Percentiles rank a stretch among this genome's conserved stretches.
phyloP scores from a whole-genome alignment of 768 basidiomycete species.

The Dendrothele bispora region DNA sequence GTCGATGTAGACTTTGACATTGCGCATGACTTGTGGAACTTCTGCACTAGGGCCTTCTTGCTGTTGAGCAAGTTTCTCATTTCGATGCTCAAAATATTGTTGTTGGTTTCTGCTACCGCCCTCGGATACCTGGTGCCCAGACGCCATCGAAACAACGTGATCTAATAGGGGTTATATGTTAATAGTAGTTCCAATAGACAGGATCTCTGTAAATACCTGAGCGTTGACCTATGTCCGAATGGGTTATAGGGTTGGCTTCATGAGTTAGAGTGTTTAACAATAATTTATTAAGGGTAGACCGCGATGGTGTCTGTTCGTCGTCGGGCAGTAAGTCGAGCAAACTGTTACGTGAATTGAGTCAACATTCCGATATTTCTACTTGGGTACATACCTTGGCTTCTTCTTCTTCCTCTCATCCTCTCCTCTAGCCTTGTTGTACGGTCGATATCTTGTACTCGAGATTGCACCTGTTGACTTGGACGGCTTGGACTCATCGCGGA shows the following conservation, averaged over 20 bases:
- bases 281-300: conserved; percentile 52
- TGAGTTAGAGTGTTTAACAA: conserved; percentile 62
- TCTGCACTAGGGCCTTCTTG: conserved; percentile 17
- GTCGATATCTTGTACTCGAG: conserved; percentile 2
- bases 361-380: background rate
- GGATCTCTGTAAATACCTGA: conserved; percentile 43
- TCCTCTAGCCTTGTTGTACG: conserved; percentile 2
- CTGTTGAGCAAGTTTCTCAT: conserved; percentile 42
- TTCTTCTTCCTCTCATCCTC: background rate
- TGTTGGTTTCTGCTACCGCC: conserved; percentile 35
- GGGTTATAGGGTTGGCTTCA: conserved; percentile 76
- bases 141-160: conserved; percentile 58
- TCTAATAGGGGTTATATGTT: conserved; percentile 33
- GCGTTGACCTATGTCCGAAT: conserved; percentile 61
- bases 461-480: background rate
- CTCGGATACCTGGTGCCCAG: conserved; percentile 69
- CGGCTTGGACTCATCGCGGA: background rate
- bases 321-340: conserved; percentile 4
- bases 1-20: conserved; percentile 65
- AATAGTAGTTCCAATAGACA: background rate
- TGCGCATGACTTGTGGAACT: conserved; percentile 33
- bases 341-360: background rate
- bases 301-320: conserved; percentile 21
- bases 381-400: conserved; percentile 1
- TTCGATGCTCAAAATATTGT: conserved; percentile 42